Conservation (phyloP, 2,329 filamentous ascomycete genomes). For the Ceratocystis ficicola region DNA sequence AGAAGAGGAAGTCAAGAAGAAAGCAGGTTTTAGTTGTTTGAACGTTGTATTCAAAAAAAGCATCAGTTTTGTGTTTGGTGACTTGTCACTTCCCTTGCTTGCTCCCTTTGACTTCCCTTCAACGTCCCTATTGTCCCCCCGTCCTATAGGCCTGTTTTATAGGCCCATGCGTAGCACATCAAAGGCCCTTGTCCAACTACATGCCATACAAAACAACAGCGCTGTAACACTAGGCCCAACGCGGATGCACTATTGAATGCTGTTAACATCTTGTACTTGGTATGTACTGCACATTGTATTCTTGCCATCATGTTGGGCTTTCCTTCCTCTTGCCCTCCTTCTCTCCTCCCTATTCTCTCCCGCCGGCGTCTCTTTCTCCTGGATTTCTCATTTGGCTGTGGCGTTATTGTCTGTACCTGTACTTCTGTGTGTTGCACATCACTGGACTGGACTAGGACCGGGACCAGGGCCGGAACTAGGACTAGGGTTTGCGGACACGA, state of each 20-base stretch:
- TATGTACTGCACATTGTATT: too few species aligned
- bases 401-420: too few species aligned
- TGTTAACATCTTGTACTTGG: too few species aligned
- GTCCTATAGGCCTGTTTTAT: neutral
- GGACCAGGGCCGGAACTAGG: neutral
- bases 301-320: neutral
- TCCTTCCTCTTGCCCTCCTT: neutral
- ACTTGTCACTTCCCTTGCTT: neutral
- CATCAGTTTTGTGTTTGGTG: neutral
- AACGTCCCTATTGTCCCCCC: neutral
- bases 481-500: neutral
- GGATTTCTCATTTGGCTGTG: neutral
- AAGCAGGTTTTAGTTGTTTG: conserved; percentile 21
- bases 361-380: neutral
- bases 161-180: neutral
- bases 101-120: neutral
- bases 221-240: conserved; percentile 4
- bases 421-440: neutral
- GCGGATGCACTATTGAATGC: neutral
- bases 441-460: neutral
- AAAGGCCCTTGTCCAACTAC: conserved; percentile 3
- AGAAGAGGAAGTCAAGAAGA: neutral
- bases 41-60: conserved; percentile 12
- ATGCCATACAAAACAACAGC: neutral
- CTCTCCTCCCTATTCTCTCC: too few species aligned